These are phyloP conservation scores for Exophiala dermatitidis DNA, from an alignment of 2,329 filamentous ascomycete genomes.

Conservation along the genomic window DNA sequence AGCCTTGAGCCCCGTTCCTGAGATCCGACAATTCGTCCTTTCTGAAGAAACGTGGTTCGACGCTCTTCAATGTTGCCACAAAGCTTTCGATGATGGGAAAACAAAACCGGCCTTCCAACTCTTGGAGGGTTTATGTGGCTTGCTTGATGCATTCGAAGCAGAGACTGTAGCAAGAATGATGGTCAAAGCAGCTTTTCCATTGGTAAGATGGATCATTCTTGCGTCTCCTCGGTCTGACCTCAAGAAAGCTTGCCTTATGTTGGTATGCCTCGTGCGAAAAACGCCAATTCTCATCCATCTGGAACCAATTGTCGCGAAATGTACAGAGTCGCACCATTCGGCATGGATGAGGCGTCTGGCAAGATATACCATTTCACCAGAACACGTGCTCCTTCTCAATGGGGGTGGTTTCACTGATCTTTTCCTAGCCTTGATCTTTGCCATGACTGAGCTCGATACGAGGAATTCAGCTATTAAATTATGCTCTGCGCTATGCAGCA, in stretches of 20 bases:
- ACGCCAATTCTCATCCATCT: constrained; percentile 12
- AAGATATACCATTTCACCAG: constrained; percentile 8
- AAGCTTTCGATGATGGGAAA: constrained; percentile 38
- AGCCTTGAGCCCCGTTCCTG: constrained; percentile 29
- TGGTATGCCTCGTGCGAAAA: constrained; percentile 21
- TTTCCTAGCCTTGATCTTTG: constrained; percentile 21
- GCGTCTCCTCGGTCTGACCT: constrained; percentile 18
- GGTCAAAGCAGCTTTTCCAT: constrained; percentile 6
- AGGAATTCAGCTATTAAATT: constrained; percentile 25
- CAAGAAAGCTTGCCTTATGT: constrained; percentile 25
- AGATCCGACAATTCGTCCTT: constrained; percentile 32
- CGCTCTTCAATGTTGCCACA: constrained; percentile 36
- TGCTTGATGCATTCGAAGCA: constrained; percentile 28
- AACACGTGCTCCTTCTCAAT: constrained; percentile 6
- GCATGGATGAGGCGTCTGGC: constrained; percentile 11
- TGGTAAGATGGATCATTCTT: constrained; percentile 19
- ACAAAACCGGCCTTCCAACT: constrained; percentile 42
- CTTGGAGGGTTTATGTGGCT: constrained; percentile 33
- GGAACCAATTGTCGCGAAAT: constrained; percentile 4
- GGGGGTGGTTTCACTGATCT: constrained; percentile 9
- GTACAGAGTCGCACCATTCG: constrained; percentile 1
- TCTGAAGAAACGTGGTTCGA: constrained; percentile 35
- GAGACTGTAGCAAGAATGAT: constrained; percentile 9
- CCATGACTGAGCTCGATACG: constrained; percentile 22
- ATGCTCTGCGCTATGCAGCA: constrained; percentile 19